A percentile compares a stretch with the other conserved stretches of the same genome.
These are phyloP conservation scores for Pseudocercospora pini-densiflorae DNA, from an alignment of 2,329 filamentous ascomycete genomes.

Conservation along the genomic window DNA sequence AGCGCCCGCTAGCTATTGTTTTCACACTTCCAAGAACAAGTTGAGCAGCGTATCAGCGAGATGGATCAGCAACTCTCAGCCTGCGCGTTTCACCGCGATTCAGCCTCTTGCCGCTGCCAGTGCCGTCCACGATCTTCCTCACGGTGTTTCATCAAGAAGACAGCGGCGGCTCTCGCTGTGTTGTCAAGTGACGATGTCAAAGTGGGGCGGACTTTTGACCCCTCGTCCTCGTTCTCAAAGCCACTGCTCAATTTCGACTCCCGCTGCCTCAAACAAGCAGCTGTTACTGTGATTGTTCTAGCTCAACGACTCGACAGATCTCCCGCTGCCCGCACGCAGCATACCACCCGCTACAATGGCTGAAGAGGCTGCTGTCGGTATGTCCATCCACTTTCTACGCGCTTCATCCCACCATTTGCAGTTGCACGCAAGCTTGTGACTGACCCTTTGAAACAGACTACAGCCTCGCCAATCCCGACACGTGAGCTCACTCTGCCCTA, in stretches of 20 bases:
- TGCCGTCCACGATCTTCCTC: not conserved
- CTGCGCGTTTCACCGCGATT: slow-evolving; percentile 13
- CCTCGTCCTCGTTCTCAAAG: not conserved
- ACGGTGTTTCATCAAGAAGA: not conserved
- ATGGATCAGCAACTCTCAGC: not conserved
- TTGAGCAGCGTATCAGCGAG: not conserved
- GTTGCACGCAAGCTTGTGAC: slow-evolving; percentile 7
- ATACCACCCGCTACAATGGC: slow-evolving; percentile 31
- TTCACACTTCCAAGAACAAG: not conserved
- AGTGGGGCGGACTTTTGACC: not conserved
- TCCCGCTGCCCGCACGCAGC: not conserved
- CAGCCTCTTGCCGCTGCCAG: slow-evolving; percentile 13
- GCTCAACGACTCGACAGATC: not conserved
- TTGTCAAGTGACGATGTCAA: not conserved
- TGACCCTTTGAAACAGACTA: slow-evolving; percentile 37
- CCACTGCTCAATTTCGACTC: not conserved
- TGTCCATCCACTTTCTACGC: slow-evolving; percentile 12
- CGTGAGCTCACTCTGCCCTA: slow-evolving; percentile 33
- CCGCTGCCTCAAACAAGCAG: not conserved
- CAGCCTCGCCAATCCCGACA: slow-evolving; percentile 44
- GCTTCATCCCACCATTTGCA: not conserved
- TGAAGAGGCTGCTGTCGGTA: slow-evolving; percentile 35
- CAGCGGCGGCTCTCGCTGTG: not conserved
- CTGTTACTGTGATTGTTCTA: not conserved
- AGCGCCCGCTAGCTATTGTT: no score